phyloP scores from a whole-genome alignment of 139 green algal genomes.

The Monoraphidium neglectum region DNA sequence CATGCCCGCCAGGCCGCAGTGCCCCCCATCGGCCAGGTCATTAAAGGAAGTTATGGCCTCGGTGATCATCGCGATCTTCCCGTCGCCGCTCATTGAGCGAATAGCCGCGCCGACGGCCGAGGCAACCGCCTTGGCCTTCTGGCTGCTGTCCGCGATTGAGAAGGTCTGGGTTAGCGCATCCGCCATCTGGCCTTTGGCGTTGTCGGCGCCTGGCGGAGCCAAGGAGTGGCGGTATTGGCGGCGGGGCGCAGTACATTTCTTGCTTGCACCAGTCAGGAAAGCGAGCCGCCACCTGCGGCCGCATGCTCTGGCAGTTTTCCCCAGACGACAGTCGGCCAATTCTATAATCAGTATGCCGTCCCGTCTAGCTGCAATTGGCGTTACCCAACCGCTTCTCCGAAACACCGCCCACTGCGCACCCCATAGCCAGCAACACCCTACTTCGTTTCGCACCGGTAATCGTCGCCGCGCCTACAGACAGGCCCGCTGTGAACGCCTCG shows the following conservation, averaged over 20 bases:
- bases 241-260: no score
- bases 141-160: slow-evolving; percentile 14
- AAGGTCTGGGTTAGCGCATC: slow-evolving; percentile 15
- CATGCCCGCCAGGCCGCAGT: slow-evolving; percentile 2
- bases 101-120: slow-evolving; percentile 24
- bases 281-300: no score
- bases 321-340: no score
- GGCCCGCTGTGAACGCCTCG: slow-evolving; percentile 17
- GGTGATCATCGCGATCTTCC: not conserved
- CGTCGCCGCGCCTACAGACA: slow-evolving; percentile 21
- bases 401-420: no score
- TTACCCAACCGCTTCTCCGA: no score
- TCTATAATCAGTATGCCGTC: no score
- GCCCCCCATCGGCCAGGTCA: not conserved
- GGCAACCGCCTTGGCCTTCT: slow-evolving; percentile 22
- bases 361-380: no score
- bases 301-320: no score
- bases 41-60: slow-evolving; percentile 17
- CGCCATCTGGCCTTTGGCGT: slow-evolving; percentile 10
- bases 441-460: slow-evolving; percentile 8
- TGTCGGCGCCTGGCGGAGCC: slow-evolving; percentile 1
- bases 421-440: no score
- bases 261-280: no score
- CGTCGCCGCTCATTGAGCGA: slow-evolving; percentile 12
- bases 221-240: no score